Base-by-base conservation (phyloP, 768 basidiomycete genomes). In the Mycena albidolilacea region DNA sequence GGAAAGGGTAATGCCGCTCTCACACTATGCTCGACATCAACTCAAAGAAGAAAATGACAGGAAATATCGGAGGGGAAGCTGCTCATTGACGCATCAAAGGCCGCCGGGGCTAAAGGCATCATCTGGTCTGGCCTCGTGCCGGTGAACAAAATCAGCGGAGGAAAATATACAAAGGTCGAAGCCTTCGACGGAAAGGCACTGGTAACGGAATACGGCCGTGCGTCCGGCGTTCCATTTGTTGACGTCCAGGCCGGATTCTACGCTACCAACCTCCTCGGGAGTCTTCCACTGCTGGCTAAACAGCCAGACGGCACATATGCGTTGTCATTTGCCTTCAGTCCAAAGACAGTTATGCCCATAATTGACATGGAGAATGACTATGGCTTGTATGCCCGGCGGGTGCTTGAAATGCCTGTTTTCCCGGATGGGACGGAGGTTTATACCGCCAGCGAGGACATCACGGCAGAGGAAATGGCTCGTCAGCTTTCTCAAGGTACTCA, bases 221-320 rank as follows among this genome's bases (percentile, higher is more conserved):
- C 30, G 30, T 30, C 61, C 1, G 68, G 67, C 5, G 68, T 64
- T 9, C 68, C 72, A 14, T 73, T 73, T 35, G 68, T 65, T 38
- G 46, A 73, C 58, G 72, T 73, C 30, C 72, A 73, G 23, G 72
- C 72, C 19, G 72, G 62, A 38, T 61, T 48, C 5, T 73, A 73
- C 59, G 63, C 62, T 8, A 19, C 6, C 50, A 73, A 69, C 44
- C 70, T 68, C 50, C 59, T 54, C 38, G 41, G 2, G 7, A 62
- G 21, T 11, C 38, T 39, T 14, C 9, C 30, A 30, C 30, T 30
- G 30, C 30, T 30, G 30, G 30, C 30, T 30, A 30, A 30, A 30
- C 30, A 30, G 30, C 14, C 64, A 10, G 64, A 71, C 58, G 70
- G 48, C 46, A 44, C 70, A 30, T 59, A 38, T 19, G 30, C 39